phyloP scores from a whole-genome alignment of 345 rosid genomes.

The Cardamine chenopodiifolia region DNA sequence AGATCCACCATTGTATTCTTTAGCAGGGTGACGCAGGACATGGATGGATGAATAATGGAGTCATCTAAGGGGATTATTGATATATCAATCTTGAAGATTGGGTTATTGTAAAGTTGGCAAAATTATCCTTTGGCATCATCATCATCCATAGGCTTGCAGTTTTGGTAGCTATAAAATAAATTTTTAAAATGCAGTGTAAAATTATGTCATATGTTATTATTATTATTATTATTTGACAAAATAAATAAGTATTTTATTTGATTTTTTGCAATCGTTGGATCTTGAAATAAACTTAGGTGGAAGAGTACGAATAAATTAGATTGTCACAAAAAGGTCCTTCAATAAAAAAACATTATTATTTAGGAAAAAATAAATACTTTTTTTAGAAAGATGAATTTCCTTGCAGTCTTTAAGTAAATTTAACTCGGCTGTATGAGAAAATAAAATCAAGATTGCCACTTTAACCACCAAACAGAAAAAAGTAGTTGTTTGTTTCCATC shows the following conservation, averaged over 20 bases:
- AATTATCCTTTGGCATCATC: constrained; percentile 15
- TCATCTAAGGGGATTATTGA: background rate
- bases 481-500: no score
- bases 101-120: constrained; percentile 8
- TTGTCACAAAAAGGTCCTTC: background rate
- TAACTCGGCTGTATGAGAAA: background rate
- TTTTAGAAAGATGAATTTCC: background rate
- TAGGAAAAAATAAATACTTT: background rate
- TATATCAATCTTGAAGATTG: constrained; percentile 25
- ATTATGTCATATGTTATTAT: constrained; percentile 29
- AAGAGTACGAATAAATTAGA: background rate
- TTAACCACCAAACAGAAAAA: no score
- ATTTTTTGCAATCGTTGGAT: background rate
- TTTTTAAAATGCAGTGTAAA: background rate
- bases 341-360: background rate
- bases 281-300: background rate
- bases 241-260: background rate
- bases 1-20: background rate
- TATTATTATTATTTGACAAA: constrained; percentile 10
- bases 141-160: constrained; percentile 33
- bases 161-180: constrained; percentile 33
- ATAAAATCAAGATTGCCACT: background rate
- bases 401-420: background rate
- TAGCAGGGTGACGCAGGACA: constrained; percentile 25
- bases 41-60: constrained; percentile 27